Evolutionary conservation across 371 early-diverging fungal species (phyloP), one percentile per base, ranked within the genome.

Genomic region (Syncephalastrum contaminatum): DNA sequence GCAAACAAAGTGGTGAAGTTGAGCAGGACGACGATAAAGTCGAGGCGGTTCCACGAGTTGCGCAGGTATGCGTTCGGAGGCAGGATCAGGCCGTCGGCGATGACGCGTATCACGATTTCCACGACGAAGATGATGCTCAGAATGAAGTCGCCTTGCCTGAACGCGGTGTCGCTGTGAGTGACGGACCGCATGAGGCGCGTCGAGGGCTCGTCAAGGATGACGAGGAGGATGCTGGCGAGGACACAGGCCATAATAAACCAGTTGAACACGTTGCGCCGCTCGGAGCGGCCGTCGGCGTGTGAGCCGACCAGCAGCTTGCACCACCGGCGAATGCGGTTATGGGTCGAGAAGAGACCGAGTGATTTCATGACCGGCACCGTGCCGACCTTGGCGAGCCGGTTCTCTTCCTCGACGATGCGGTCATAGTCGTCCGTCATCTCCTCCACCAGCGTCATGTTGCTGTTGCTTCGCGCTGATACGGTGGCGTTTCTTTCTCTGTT

Each of bases 211-310:
- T 84, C 84, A n/a, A 77, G 50, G 30, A 84, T 79, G 0, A 84
- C 79, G 44, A 84, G 66, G 2, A 80, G 54, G 25, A 83, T 83
- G 44, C 83, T 84, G 14, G 73, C 64, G 5, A 83, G n/a, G 6
- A 87, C 82, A 47, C 82, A 77, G 4, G 62, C 52, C 74, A 82
- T 82, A 15, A 86, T 82, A 18, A 83, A 67, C 81, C 81, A 82
- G 56, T 82, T 82, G 64, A 86, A 86, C 2, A 72, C 10, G 21
- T 72, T 74, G 4, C 61, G 68, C 24, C 71, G 67, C 42, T 78
- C 78, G 10, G 71, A 57, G 15, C 69, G 66, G 2, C 73, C 69
- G 16, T 72, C 64, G 2, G 53, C 48, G 50, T 55, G 67, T 2
- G 70, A 72, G 13, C 78, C 78, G 0, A 67, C 71, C 16, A 78